A percentile compares a stretch with the other conserved stretches of the same genome.
Evolutionary conservation across 2,329 filamentous ascomycete genomes (phyloP).

Genomic region (Samsoniella hepiali): DNA sequence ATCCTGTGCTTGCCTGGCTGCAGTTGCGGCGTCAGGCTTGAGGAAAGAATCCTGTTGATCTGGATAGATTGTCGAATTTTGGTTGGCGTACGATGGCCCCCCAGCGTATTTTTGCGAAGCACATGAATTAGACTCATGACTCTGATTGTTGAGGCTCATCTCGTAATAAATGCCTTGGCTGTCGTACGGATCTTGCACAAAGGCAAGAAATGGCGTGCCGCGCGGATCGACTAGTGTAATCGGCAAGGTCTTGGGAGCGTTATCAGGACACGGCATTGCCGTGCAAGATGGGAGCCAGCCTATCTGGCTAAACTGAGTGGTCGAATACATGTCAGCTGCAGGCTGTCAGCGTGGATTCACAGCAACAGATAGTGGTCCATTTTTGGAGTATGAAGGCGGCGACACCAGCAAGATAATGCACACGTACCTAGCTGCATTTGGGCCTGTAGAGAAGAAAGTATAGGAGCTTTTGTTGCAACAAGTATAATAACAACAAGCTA

Average conservation of each 20-base stretch:
- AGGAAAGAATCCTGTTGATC: not conserved
- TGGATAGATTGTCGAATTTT: not conserved
- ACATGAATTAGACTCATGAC: not conserved
- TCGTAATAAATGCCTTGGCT: conserved; percentile 1
- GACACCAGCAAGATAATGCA: not conserved
- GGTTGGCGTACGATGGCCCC: not conserved
- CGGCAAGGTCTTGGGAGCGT: not conserved
- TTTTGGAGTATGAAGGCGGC: not conserved
- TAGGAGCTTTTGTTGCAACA: not conserved
- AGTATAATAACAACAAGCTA: not conserved
- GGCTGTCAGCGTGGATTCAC: not conserved
- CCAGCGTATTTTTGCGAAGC: not conserved
- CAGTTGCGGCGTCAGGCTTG: not conserved
- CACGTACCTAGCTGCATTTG: not conserved
- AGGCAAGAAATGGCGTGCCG: conserved; percentile 2
- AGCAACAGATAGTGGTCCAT: not conserved
- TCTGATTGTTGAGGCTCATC: not conserved
- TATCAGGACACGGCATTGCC: conserved; percentile 10
- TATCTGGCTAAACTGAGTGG: conserved; percentile 11
- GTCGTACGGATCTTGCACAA: conserved; percentile 8
- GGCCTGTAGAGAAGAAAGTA: not conserved
- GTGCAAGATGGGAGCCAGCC: conserved; percentile 8
- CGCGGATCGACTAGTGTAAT: conserved; percentile 4
- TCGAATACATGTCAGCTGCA: conserved; percentile 11
- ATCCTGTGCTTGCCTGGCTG: not conserved